These are phyloP conservation scores for Oryza officinalis DNA, from an alignment of 176 grass and related monocot species.

Conservation along the genomic window DNA sequence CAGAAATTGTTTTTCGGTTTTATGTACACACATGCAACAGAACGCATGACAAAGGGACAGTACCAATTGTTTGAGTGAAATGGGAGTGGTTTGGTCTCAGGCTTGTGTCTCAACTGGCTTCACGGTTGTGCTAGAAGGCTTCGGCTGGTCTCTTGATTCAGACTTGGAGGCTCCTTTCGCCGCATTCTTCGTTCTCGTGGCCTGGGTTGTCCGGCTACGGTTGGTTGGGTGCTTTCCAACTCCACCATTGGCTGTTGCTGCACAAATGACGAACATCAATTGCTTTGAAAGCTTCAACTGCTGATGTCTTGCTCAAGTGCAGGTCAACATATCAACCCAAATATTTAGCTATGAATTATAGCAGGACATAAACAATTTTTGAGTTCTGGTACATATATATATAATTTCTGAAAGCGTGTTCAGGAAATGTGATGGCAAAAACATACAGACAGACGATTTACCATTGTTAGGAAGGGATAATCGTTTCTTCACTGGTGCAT, in stretches of 20 bases:
- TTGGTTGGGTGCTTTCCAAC: conserved; percentile 12
- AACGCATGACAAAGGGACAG: too few species aligned
- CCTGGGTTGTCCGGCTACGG: not conserved
- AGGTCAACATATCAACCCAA: not conserved
- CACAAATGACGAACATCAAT: not conserved
- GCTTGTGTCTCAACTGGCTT: conserved; percentile 2
- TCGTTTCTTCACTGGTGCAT: conserved; percentile 48
- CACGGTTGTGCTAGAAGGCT: not conserved
- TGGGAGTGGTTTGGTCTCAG: not conserved
- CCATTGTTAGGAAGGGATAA: conserved; percentile 62
- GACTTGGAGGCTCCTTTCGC: conserved; percentile 23
- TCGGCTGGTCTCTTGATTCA: not conserved
- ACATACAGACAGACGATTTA: conserved; percentile 6
- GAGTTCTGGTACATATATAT: too few species aligned
- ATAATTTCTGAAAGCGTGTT: not conserved
- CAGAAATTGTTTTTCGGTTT: too few species aligned
- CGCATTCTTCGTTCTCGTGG: not conserved
- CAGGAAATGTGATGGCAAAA: not conserved
- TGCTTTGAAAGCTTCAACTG: not conserved
- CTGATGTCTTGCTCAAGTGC: conserved; percentile 1
- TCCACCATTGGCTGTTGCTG: not conserved
- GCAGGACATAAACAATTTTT: not conserved
- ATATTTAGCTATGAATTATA: not conserved
- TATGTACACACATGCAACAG: too few species aligned
- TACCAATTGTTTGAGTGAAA: not conserved